Percentiles rank a stretch among this genome's conserved stretches.
phyloP scores from a whole-genome alignment of 106 monocot genomes.

The Agapanthus africanus region DNA sequence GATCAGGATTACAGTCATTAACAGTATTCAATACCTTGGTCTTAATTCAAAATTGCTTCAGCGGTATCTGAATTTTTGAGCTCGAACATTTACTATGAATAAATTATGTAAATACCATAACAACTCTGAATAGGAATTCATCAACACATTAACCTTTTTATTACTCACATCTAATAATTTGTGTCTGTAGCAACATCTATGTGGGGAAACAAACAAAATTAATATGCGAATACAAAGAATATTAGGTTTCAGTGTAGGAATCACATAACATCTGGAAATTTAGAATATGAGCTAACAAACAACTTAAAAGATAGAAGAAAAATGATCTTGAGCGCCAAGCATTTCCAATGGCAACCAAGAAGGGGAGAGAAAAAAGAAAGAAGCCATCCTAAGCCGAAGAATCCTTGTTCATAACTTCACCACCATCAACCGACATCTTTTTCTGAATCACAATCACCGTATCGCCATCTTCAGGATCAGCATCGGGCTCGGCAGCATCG shows the following conservation, averaged over 20 bases:
- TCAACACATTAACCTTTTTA: conserved; percentile 7
- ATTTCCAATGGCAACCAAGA: too few relatives aligned
- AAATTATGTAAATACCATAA: too few relatives aligned
- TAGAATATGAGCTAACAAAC: background rate
- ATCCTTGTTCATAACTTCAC: background rate
- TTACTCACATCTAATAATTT: conserved; percentile 11
- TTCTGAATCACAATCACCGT: conserved; percentile 59
- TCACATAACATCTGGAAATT: conserved; percentile 3
- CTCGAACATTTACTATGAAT: too few relatives aligned
- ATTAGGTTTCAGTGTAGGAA: background rate
- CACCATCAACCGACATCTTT: conserved; percentile 31
- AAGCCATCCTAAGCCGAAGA: conserved; percentile 13
- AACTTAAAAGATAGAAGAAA: background rate
- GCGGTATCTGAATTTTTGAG: too few relatives aligned
- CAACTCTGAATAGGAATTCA: too few relatives aligned
- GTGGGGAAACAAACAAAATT: background rate
- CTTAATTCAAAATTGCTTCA: too few relatives aligned
- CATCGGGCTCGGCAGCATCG: conserved; percentile 42
- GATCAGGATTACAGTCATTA: too few relatives aligned
- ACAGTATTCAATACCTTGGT: too few relatives aligned
- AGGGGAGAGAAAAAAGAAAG: background rate
- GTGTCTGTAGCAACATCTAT: background rate
- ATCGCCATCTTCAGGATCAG: conserved; percentile 43
- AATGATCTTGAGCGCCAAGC: background rate
- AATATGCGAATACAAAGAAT: background rate